Conservation (phyloP, 805 yeast species). For the Metschnikowia lunata region DNA sequence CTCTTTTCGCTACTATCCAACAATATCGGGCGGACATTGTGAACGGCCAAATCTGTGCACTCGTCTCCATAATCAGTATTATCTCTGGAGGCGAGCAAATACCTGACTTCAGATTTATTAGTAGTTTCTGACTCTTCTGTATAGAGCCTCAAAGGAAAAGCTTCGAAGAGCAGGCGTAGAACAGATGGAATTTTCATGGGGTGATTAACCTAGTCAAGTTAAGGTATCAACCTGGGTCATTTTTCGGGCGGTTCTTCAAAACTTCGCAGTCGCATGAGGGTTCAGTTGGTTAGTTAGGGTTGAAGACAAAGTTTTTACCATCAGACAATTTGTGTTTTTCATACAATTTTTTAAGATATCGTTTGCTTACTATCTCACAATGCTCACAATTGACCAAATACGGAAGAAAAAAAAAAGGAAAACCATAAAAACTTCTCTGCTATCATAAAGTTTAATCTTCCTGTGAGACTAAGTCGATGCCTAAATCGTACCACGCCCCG, state of each 20-base stretch:
- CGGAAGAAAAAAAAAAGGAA: no score
- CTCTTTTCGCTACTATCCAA: background rate
- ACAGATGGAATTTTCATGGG: constrained; percentile 37
- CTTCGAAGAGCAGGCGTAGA: constrained; percentile 42
- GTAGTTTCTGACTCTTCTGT: constrained; percentile 8
- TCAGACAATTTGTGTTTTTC: no score
- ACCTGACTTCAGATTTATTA: background rate
- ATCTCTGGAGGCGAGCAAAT: background rate
- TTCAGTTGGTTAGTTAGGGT: no score
- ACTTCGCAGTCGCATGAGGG: no score
- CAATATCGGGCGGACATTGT: constrained; percentile 32
- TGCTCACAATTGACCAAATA: no score
- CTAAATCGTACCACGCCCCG: constrained; percentile 57
- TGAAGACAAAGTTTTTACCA: no score
- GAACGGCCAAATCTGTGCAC: constrained; percentile 52
- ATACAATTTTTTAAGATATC: no score
- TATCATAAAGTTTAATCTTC: constrained; percentile 25
- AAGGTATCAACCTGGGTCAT: no score
- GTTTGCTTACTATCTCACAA: no score
- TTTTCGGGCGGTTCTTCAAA: no score
- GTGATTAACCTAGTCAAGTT: background rate
- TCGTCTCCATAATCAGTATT: background rate
- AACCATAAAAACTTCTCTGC: no score
- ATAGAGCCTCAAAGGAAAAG: constrained; percentile 47
- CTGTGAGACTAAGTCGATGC: constrained; percentile 42